These are phyloP conservation scores for Boletus patriciae DNA, from an alignment of 768 basidiomycete species.

Conservation along the genomic window DNA sequence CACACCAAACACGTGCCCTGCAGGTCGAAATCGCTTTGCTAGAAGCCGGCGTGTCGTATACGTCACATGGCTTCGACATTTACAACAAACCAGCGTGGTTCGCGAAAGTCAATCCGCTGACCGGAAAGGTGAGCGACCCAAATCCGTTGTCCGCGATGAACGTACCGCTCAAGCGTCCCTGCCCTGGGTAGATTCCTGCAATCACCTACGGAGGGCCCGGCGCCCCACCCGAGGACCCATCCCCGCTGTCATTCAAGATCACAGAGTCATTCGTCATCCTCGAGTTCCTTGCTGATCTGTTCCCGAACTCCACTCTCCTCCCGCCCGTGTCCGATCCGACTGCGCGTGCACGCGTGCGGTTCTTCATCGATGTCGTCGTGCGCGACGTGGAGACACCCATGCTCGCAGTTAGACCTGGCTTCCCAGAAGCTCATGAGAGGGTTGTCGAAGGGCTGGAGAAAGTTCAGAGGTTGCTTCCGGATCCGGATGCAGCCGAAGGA, in stretches of 20 bases:
- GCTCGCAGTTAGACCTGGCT: constrained; percentile 32
- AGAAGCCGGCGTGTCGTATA: constrained; percentile 51
- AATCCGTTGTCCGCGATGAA: not conserved
- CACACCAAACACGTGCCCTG: too few relatives aligned
- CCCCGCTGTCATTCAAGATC: constrained; percentile 56
- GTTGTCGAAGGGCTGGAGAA: constrained; percentile 1
- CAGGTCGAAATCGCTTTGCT: constrained; percentile 59
- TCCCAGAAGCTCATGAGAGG: not conserved
- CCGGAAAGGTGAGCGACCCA: constrained; percentile 47
- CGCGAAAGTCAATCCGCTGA: constrained; percentile 56
- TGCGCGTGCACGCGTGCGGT: constrained; percentile 53
- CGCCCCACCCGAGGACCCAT: constrained; percentile 52
- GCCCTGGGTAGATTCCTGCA: constrained; percentile 47
- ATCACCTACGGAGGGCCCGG: constrained; percentile 60
- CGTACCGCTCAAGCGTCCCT: not conserved
- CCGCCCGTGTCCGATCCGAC: constrained; percentile 49
- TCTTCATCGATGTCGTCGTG: constrained; percentile 57
- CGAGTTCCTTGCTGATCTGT: constrained; percentile 65
- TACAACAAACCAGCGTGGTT: constrained; percentile 69
- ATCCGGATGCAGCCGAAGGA: constrained; percentile 43
- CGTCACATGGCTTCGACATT: constrained; percentile 55
- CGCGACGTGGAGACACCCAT: constrained; percentile 42
- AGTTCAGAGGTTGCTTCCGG: constrained; percentile 11
- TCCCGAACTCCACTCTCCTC: constrained; percentile 45
- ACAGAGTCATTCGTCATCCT: constrained; percentile 64